Evolutionary conservation across 1,139 yeast genomes (phyloP).

Genomic region (Candida gigantensis): DNA sequence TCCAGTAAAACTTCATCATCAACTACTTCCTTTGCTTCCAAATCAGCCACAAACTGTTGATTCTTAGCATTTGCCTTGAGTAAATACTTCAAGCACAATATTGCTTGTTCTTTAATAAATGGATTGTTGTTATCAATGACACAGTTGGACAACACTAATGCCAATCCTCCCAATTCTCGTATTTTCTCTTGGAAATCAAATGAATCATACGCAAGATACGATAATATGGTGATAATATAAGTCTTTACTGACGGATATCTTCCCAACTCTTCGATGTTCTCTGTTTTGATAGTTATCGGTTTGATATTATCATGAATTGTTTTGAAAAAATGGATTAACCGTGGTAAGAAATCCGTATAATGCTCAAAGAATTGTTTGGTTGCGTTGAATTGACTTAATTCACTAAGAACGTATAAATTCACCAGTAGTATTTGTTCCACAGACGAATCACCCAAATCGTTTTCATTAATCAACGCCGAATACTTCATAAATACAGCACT

Average conservation of each 20-base stretch:
- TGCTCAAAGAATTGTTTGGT: slow-evolving; percentile 55
- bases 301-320: slow-evolving; percentile 51
- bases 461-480: slow-evolving; percentile 17
- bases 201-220: slow-evolving; percentile 54
- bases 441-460: slow-evolving; percentile 15
- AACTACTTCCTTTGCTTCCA: slow-evolving; percentile 39
- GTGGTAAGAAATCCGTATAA: slow-evolving; percentile 37
- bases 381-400: slow-evolving; percentile 52
- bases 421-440: slow-evolving; percentile 20
- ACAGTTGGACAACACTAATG: slow-evolving; percentile 75
- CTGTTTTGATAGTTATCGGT: slow-evolving; percentile 30
- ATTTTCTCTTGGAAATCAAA: slow-evolving; percentile 64
- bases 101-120: slow-evolving; percentile 80
- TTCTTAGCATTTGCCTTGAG: slow-evolving; percentile 64
- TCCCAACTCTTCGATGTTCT: slow-evolving; percentile 29
- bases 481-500: slow-evolving; percentile 36
- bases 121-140: slow-evolving; percentile 88
- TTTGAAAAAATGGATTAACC: slow-evolving; percentile 46
- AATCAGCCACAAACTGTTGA: slow-evolving; percentile 67
- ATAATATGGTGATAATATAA: slow-evolving; percentile 59
- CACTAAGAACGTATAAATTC: slow-evolving; percentile 53
- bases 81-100: slow-evolving; percentile 71
- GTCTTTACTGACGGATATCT: slow-evolving; percentile 65
- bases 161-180: slow-evolving; percentile 67
- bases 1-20: slow-evolving; percentile 38